Conservation (phyloP, 2,329 filamentous ascomycete genomes). For the Aspergillus neoniger region DNA sequence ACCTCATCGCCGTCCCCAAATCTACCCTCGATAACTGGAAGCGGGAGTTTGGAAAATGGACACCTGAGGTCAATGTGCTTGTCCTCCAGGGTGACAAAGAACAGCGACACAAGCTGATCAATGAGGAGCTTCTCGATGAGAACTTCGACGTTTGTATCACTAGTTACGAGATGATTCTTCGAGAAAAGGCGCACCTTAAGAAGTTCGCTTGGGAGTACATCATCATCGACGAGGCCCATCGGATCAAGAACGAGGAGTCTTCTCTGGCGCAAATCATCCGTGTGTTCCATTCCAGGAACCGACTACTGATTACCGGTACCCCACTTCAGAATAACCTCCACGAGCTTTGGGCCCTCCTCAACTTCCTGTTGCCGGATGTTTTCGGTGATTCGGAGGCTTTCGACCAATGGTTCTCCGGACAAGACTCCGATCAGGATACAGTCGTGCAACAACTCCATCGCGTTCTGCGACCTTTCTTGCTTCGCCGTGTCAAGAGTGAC, state of each 20-base stretch:
- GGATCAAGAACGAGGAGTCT: slow-evolving; percentile 99
- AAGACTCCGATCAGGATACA: slow-evolving; percentile 87
- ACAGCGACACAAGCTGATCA: slow-evolving; percentile 83
- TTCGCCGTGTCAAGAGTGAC: slow-evolving; percentile 94
- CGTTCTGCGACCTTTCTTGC: slow-evolving; percentile 87
- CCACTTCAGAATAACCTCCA: slow-evolving; percentile 97
- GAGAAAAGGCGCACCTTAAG: slow-evolving; percentile 90
- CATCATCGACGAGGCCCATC: slow-evolving; percentile 96
- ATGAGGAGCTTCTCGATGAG: slow-evolving; percentile 86
- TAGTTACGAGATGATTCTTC: slow-evolving; percentile 97
- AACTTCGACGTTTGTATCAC: slow-evolving; percentile 98
- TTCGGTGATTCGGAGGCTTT: slow-evolving; percentile 97
- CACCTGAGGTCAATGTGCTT: slow-evolving; percentile 89
- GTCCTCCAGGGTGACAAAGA: slow-evolving; percentile 96
- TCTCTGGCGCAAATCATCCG: slow-evolving; percentile 95
- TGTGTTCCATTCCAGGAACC: slow-evolving; percentile 92
- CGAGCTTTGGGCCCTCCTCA: slow-evolving; percentile 95
- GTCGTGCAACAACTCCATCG: slow-evolving; percentile 95
- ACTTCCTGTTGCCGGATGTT: slow-evolving; percentile 96
- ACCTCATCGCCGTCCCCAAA: slow-evolving; percentile 90
- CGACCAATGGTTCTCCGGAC: slow-evolving; percentile 94
- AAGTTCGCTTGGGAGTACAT: slow-evolving; percentile 99
- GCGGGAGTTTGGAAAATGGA: slow-evolving; percentile 91
- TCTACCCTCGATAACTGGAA: slow-evolving; percentile 99
- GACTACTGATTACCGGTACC: slow-evolving; percentile 92